These are phyloP conservation scores for Nephelium lappaceum DNA, from an alignment of 345 rosid genomes.

Conservation along the genomic window DNA sequence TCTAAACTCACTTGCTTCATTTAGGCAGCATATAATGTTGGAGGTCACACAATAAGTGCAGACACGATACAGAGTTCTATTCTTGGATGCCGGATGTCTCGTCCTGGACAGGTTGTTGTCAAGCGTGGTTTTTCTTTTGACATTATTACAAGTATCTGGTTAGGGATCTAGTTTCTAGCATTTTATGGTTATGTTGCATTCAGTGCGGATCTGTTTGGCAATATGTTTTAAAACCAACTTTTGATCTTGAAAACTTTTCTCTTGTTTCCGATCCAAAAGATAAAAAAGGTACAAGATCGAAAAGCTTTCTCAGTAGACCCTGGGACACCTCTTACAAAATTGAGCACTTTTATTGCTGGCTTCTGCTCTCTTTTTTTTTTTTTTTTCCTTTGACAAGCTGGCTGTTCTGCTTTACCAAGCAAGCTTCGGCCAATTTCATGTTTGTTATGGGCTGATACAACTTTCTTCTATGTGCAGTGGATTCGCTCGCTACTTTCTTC, in stretches of 20 bases:
- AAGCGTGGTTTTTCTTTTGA: conserved; percentile 10
- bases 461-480: conserved; percentile 61
- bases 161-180: background rate
- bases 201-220: background rate
- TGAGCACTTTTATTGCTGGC: conserved; percentile 4
- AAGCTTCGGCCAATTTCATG: conserved; percentile 1
- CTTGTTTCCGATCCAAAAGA: too few relatives aligned
- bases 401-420: too few relatives aligned
- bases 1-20: conserved; percentile 27
- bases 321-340: background rate
- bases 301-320: background rate
- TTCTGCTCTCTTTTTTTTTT: background rate
- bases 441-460: conserved; percentile 18
- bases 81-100: conserved; percentile 86
- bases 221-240: background rate
- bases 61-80: conserved; percentile 77
- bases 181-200: background rate
- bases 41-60: conserved; percentile 88
- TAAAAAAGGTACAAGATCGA: background rate
- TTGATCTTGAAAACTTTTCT: conserved; percentile 1
- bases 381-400: too few relatives aligned
- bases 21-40: conserved; percentile 95
- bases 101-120: conserved; percentile 86
- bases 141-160: background rate
- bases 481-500: conserved; percentile 70